Conservation (phyloP, 2,329 filamentous ascomycete species). For the Fusarium sp. region DNA sequence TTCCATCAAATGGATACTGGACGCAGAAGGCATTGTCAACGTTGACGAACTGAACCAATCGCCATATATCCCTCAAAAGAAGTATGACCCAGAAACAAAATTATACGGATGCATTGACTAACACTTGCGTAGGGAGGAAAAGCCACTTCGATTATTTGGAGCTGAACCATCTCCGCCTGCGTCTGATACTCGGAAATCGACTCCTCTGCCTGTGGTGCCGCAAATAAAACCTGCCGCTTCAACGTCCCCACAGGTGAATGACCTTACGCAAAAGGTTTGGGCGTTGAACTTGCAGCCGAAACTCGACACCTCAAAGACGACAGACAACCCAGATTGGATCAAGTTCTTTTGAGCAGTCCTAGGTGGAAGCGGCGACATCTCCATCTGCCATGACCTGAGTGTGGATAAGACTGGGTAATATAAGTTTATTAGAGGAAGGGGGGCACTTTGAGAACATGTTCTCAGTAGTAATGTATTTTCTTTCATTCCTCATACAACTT, state of each 20-base stretch:
- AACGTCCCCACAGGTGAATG: not conserved
- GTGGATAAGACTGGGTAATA: too few relatives aligned
- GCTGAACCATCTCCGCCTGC: not conserved
- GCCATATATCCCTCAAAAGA: not conserved
- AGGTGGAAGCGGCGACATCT: too few relatives aligned
- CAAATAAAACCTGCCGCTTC: not conserved
- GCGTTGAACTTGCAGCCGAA: not conserved
- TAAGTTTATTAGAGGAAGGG: too few relatives aligned
- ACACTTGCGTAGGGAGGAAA: not conserved
- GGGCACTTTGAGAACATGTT: too few relatives aligned
- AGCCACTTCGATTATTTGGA: too few relatives aligned
- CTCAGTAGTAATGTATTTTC: too few relatives aligned
- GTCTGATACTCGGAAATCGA: not conserved
- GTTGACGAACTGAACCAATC: not conserved
- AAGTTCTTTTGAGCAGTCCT: too few relatives aligned
- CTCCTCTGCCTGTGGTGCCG: not conserved
- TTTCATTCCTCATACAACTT: not conserved
- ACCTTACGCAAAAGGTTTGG: not conserved
- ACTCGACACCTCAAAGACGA: too few relatives aligned
- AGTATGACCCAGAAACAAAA: not conserved
- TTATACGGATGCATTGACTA: not conserved
- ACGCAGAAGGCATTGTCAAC: conserved; percentile 2
- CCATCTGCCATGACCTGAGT: too few relatives aligned
- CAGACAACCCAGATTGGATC: too few relatives aligned
- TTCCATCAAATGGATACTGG: not conserved